Evolutionary conservation across 257 asterid genomes (phyloP).

Genomic region (Gardenia jasminoides): DNA sequence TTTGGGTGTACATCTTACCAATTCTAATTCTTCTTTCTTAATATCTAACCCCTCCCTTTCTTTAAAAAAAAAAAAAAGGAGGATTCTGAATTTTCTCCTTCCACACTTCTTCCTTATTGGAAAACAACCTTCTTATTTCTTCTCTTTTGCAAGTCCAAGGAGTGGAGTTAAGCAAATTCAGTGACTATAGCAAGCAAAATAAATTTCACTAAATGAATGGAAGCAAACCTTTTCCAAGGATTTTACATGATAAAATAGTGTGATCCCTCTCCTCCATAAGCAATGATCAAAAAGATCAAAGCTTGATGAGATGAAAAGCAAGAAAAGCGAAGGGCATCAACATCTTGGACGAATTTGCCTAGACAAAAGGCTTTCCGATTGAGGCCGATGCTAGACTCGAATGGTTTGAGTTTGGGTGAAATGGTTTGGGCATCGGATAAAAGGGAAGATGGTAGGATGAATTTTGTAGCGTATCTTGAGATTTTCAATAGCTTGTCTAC

Average conservation of each 20-base stretch:
- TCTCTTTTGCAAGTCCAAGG: too few relatives aligned
- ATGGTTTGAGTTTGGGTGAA: slow-evolving; percentile 56
- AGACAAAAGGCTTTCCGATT: slow-evolving; percentile 91
- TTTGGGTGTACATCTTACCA: too few relatives aligned
- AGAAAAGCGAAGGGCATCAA: slow-evolving; percentile 61
- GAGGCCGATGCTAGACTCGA: slow-evolving; percentile 84
- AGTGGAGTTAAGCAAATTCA: too few relatives aligned
- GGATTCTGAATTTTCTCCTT: too few relatives aligned
- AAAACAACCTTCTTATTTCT: too few relatives aligned
- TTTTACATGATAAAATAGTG: slow-evolving; percentile 76
- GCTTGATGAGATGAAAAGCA: slow-evolving; percentile 22
- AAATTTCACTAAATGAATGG: too few relatives aligned
- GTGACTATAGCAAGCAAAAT: too few relatives aligned
- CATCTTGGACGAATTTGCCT: slow-evolving; percentile 85
- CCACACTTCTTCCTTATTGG: too few relatives aligned
- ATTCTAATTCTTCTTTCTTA: too few relatives aligned
- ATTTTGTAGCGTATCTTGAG: slow-evolving; percentile 84
- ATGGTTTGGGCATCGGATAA: slow-evolving; percentile 28
- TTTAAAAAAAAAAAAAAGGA: too few relatives aligned
- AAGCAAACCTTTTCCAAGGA: too few relatives aligned
- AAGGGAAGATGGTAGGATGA: slow-evolving; percentile 64
- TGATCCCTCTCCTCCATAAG: slow-evolving; percentile 83
- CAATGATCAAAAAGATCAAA: slow-evolving; percentile 35
- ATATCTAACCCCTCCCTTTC: too few relatives aligned
- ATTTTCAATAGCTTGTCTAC: slow-evolving; percentile 81